Percentiles rank a stretch among this genome's conserved stretches.
Conservation (phyloP, 2,329 filamentous ascomycete genomes). For the Fusarium tjaetaba region DNA sequence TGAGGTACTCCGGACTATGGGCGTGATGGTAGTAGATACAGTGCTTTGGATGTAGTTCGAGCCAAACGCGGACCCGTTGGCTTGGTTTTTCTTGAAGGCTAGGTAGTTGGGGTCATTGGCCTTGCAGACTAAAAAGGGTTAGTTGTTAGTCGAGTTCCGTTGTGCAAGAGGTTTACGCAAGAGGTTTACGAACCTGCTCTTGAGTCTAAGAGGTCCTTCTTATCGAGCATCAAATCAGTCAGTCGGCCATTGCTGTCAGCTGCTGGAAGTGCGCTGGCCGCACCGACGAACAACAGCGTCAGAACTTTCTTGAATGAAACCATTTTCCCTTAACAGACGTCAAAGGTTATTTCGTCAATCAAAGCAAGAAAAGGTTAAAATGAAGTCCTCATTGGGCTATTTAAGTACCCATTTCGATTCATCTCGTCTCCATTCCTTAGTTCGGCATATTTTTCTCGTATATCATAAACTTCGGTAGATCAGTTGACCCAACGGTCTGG, state of each 20-base stretch:
- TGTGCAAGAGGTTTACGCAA: fast-evolving
- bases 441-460: not conserved
- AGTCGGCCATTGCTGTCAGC: not conserved
- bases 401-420: not conserved
- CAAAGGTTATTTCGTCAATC: not conserved
- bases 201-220: not conserved
- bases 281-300: not conserved
- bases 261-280: not conserved
- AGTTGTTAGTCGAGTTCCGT: not conserved
- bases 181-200: not conserved
- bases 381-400: fast-evolving
- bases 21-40: not conserved
- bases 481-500: not conserved
- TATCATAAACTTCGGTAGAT: not conserved
- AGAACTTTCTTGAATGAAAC: not conserved
- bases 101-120: not conserved
- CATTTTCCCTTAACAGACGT: not conserved
- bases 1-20: not conserved
- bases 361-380: fast-evolving
- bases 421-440: not conserved
- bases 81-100: not conserved
- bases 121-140: not conserved
- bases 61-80: not conserved
- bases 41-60: not conserved
- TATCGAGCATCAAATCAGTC: too few relatives aligned